Base-by-base conservation (phyloP, 148 eudicot genomes). In the Nyssa sinensis region DNA sequence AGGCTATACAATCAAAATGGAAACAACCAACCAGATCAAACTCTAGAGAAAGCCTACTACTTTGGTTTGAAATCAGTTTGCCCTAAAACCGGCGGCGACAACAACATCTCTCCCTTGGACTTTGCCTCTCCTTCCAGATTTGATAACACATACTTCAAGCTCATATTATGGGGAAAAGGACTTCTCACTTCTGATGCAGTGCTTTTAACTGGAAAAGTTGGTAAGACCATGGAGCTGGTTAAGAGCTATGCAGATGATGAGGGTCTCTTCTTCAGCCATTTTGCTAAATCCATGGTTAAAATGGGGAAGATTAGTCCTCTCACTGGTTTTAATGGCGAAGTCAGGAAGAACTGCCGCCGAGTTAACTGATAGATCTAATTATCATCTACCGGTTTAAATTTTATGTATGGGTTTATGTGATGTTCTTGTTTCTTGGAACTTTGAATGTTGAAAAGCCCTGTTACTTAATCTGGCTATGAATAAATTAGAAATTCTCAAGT, bases 61-160 rank as follows among this genome's bases (percentile, higher is more conserved):
- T 85, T 86, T 69, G 93, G 83, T 0, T 62, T 94, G 47, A 92
- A 82, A 89, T 33, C 87, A 37, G 69, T 77, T 0, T 94, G 98
- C 55, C 98, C 97, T 23, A 80, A 73, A 58, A 47, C 57, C 11
- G 97, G 96, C 0, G 97, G 93, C 9, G 96, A 94, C 75, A 88
- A 81, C 77, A 90, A 81, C 80, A 74, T 89, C 41, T 82, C 90
- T 0, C 96, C 97, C 0, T 69, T 94, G 76, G 98, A 94, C 39
- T 74, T 87, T n/a, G 78, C 89, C 5, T 87, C 96, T 17, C 96
- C 98, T 1, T 77, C 47, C 28, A 82, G 75, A 72, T 94, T 94
- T 60, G 97, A 94, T 76, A 94, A 92, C 78, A 80, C 84, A 6
- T 94, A 94, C 80, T 94, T 79, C 81, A 92, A 94, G 86, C 92